Percentiles rank a stretch among this genome's conserved stretches.
Conservation (phyloP, 352 stramenopile genomes). For the Phytophthora chlamydospora region DNA sequence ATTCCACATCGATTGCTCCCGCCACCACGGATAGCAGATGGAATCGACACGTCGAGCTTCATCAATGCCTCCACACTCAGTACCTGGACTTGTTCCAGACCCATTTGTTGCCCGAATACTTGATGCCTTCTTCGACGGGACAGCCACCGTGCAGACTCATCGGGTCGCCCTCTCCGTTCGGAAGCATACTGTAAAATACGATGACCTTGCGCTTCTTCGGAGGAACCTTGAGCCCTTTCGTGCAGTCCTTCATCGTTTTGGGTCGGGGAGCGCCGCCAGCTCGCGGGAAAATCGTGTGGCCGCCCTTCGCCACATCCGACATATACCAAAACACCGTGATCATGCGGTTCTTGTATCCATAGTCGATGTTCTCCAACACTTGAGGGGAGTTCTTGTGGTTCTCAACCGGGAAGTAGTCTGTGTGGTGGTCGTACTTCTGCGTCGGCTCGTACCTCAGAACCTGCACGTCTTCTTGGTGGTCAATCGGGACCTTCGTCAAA, state of each 20-base stretch:
- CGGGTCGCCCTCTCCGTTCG: conserved; percentile 64
- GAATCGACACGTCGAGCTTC: not conserved
- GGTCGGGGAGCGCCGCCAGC: conserved; percentile 55
- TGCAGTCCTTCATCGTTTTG: conserved; percentile 62
- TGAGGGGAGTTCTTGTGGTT: conserved; percentile 49
- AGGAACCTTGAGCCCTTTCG: conserved; percentile 64
- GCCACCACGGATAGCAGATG: too few relatives aligned
- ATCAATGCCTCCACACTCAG: not conserved
- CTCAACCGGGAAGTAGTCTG: conserved; percentile 68
- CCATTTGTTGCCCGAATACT: conserved; percentile 87
- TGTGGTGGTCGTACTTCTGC: conserved; percentile 84
- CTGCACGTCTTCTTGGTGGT: conserved; percentile 75
- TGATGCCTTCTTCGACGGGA: conserved; percentile 74
- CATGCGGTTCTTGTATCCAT: conserved; percentile 84
- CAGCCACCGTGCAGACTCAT: conserved; percentile 81
- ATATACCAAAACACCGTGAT: conserved; percentile 91
- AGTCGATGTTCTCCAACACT: conserved; percentile 59
- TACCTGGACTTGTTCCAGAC: conserved; percentile 79
- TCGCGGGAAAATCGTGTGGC: conserved; percentile 84
- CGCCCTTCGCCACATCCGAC: conserved; percentile 77
- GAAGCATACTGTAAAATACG: conserved; percentile 88
- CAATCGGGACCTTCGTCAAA: conserved; percentile 62
- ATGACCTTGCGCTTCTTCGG: conserved; percentile 83
- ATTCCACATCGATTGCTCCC: too few relatives aligned
- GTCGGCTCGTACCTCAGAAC: conserved; percentile 77